phyloP scores from a whole-genome alignment of 1,284 basidiomycete species.

The Trametes sp. region DNA sequence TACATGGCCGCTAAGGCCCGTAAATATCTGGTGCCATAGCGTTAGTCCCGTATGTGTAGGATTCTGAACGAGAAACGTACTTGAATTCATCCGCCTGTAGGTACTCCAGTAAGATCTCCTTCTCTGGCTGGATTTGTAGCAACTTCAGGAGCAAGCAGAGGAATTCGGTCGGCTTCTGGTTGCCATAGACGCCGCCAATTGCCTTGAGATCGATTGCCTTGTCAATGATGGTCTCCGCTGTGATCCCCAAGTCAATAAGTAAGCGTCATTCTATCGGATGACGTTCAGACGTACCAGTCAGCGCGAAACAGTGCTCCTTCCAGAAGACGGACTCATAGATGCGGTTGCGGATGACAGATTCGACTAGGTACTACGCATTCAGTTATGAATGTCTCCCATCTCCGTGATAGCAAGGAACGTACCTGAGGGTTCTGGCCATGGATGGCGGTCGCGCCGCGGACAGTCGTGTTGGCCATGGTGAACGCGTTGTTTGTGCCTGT shows the following conservation, averaged over 20 bases:
- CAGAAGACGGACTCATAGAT: conserved; percentile 97
- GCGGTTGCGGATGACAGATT: conserved; percentile 94
- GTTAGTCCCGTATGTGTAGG: background rate
- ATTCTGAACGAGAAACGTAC: conserved; percentile 58
- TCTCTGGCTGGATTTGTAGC: conserved; percentile 96
- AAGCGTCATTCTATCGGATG: conserved; percentile 10
- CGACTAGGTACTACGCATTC: conserved; percentile 84
- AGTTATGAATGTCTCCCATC: conserved; percentile 32
- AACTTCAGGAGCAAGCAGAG: conserved; percentile 93
- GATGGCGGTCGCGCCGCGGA: conserved; percentile 81
- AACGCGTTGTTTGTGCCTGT: conserved; percentile 38
- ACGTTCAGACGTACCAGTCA: conserved; percentile 69
- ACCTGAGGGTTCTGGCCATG: conserved; percentile 97
- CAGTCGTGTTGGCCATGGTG: conserved; percentile 90
- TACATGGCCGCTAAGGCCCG: conserved; percentile 95
- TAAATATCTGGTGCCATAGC: conserved; percentile 72
- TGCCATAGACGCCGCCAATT: conserved; percentile 94
- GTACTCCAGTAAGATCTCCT: conserved; percentile 96
- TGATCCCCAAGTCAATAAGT: conserved; percentile 23
- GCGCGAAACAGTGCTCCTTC: conserved; percentile 97
- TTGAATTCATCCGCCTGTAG: conserved; percentile 97
- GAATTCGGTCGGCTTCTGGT: conserved; percentile 92
- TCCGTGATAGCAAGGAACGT: conserved; percentile 16
- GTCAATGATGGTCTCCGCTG: conserved; percentile 93
- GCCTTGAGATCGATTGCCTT: conserved; percentile 84